Conservation (phyloP, 2,329 filamentous ascomycete genomes). For the Clathrospora elynae region DNA sequence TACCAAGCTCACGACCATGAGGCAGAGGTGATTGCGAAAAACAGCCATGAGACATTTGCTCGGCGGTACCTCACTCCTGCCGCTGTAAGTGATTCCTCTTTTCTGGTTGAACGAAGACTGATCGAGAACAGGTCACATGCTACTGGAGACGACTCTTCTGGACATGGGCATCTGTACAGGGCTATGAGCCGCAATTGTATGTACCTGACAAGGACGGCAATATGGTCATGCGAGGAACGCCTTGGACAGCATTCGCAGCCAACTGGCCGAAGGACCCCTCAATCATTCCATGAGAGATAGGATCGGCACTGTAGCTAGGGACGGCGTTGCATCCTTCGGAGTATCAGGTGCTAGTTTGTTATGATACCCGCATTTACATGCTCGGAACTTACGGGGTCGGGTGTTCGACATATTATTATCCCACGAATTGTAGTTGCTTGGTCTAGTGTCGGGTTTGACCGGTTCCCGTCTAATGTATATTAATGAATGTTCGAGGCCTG, state of each 20-base stretch:
- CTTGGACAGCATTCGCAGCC: slow-evolving; percentile 43
- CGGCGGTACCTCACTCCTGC: slow-evolving; percentile 41
- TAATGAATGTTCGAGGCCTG: too few relatives aligned
- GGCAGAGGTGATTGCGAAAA: slow-evolving; percentile 37
- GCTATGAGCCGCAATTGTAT: slow-evolving; percentile 39
- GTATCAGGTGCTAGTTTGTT: slow-evolving; percentile 13
- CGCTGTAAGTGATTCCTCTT: slow-evolving; percentile 26
- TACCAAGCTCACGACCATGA: slow-evolving; percentile 35
- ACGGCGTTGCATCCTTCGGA: slow-evolving; percentile 21
- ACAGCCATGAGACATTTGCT: slow-evolving; percentile 41
- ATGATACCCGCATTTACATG: slow-evolving; percentile 27
- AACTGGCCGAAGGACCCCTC: slow-evolving; percentile 43
- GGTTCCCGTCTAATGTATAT: too few relatives aligned
- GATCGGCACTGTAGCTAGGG: slow-evolving; percentile 4
- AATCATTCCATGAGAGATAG: slow-evolving; percentile 30
- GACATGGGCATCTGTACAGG: slow-evolving; percentile 39
- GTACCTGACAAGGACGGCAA: slow-evolving; percentile 29
- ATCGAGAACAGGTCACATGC: slow-evolving; percentile 31
- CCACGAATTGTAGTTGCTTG: too few relatives aligned
- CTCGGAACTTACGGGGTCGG: slow-evolving; percentile 8
- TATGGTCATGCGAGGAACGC: slow-evolving; percentile 38
- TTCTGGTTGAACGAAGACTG: background rate
- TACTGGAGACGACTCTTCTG: slow-evolving; percentile 43
- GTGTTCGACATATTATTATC: too few relatives aligned
- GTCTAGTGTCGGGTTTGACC: too few relatives aligned